These are phyloP conservation scores for Escovopsis sp. DNA, from an alignment of 2,329 filamentous ascomycete species.

Conservation along the genomic window DNA sequence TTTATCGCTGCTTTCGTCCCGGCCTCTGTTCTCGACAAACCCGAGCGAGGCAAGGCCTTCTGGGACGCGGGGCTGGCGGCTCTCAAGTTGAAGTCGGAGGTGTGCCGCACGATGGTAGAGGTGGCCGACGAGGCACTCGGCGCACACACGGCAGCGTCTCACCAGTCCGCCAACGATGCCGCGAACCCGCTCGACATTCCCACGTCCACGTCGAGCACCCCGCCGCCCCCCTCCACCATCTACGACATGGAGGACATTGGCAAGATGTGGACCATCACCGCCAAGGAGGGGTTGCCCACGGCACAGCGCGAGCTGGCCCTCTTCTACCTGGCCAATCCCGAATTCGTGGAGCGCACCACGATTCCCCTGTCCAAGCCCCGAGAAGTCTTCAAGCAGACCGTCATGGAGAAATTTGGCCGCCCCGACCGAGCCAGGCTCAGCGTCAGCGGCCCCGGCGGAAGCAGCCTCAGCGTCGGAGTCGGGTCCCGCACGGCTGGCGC, in stretches of 20 bases:
- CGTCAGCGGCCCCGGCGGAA: slow-evolving; percentile 10
- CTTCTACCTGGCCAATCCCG: slow-evolving; percentile 83
- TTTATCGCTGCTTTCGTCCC: slow-evolving; percentile 56
- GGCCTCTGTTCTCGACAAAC: slow-evolving; percentile 43
- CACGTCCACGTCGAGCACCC: slow-evolving; percentile 25
- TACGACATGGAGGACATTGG: slow-evolving; percentile 70
- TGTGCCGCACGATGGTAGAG: slow-evolving; percentile 64
- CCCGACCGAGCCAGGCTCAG: slow-evolving; percentile 14
- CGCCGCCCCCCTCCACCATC: slow-evolving; percentile 38
- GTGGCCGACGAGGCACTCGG: slow-evolving; percentile 39
- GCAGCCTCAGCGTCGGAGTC: slow-evolving; percentile 11
- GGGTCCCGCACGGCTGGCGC: slow-evolving; percentile 11
- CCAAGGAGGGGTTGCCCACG: slow-evolving; percentile 69
- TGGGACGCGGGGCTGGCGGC: slow-evolving; percentile 82
- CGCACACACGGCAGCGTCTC: slow-evolving; percentile 46
- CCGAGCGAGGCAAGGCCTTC: slow-evolving; percentile 62
- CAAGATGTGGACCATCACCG: slow-evolving; percentile 81
- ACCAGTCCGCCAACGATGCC: slow-evolving; percentile 28
- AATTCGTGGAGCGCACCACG: slow-evolving; percentile 66
- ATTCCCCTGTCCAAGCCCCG: slow-evolving; percentile 70
- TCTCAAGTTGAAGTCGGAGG: slow-evolving; percentile 73
- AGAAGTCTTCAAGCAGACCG: slow-evolving; percentile 80
- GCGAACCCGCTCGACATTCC: slow-evolving; percentile 14
- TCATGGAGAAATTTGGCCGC: slow-evolving; percentile 56
- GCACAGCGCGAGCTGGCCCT: slow-evolving; percentile 88